These are phyloP conservation scores for Podospora australis DNA, from an alignment of 495 filamentous ascomycete genomes.

Conservation along the genomic window DNA sequence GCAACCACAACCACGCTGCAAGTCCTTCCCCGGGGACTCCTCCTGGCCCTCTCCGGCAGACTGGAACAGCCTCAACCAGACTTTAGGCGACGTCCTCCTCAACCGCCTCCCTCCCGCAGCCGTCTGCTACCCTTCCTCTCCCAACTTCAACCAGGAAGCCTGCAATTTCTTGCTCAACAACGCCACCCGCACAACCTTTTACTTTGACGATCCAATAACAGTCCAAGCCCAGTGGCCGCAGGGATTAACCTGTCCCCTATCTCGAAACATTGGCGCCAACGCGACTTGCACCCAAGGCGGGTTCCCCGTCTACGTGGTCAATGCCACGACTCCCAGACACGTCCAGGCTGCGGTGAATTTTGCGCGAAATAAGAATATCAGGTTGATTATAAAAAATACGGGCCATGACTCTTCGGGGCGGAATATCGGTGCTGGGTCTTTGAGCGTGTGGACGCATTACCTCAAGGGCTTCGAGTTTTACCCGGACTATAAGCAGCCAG, in stretches of 20 bases:
- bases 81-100: conserved; percentile 42
- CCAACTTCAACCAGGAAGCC: conserved; percentile 33
- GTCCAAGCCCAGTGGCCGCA: conserved; percentile 32
- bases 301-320: conserved; percentile 45
- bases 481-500: neutral
- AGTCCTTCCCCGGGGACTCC: conserved; percentile 44
- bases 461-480: conserved; percentile 4
- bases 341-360: conserved; percentile 45
- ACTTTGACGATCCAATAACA: conserved; percentile 33
- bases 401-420: conserved; percentile 15
- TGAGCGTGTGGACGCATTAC: conserved; percentile 13
- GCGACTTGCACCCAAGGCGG: conserved; percentile 12
- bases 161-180: conserved; percentile 32
- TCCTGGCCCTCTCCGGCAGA: conserved; percentile 38
- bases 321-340: conserved; percentile 39
- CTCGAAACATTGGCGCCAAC: conserved; percentile 9
- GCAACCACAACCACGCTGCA: conserved; percentile 30
- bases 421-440: conserved; percentile 10
- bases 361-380: conserved; percentile 40
- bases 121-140: conserved; percentile 43
- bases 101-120: conserved; percentile 47
- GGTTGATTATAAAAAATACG: conserved; percentile 8
- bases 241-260: conserved; percentile 30
- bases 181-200: conserved; percentile 25
- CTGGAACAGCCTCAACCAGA: conserved; percentile 42